Conservation (phyloP, 2,329 filamentous ascomycete genomes). For the Botrytis cinerea region DNA sequence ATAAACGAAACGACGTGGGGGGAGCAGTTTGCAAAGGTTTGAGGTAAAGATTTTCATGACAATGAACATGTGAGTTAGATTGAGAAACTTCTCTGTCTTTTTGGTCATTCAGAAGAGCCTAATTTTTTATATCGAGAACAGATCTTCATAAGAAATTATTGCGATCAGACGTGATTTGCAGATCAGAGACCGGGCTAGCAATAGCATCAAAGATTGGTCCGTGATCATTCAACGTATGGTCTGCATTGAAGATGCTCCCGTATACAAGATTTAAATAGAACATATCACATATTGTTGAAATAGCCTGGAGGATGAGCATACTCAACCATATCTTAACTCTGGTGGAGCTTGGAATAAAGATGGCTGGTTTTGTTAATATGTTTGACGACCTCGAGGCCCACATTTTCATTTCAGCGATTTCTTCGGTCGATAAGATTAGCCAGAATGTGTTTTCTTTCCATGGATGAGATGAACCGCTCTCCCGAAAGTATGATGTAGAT, state of each 20-base stretch:
- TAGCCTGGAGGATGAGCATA: not conserved
- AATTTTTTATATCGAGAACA: not conserved
- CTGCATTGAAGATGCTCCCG: not conserved
- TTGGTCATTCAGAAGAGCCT: not conserved
- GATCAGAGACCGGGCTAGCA: slow-evolving; percentile 2
- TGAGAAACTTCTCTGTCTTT: not conserved
- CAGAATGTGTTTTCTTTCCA: not conserved
- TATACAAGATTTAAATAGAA: not conserved
- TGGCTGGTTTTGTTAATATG: slow-evolving; percentile 4
- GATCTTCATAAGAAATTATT: not conserved
- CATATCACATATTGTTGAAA: not conserved
- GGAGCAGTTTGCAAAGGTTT: not conserved
- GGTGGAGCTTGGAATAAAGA: not conserved
- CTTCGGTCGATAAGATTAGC: not conserved
- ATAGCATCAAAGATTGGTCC: not conserved
- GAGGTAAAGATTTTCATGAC: not conserved
- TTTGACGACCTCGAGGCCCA: not conserved
- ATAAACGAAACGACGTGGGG: slow-evolving; percentile 1
- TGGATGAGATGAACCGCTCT: not conserved
- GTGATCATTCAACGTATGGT: not conserved
- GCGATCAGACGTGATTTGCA: slow-evolving; percentile 1
- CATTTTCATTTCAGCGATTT: not conserved
- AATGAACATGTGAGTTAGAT: not conserved
- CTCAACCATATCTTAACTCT: not conserved
- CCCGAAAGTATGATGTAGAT: not conserved